Conservation (phyloP, 1,139 yeast genomes). For the Scheffersomyces quercinus region DNA sequence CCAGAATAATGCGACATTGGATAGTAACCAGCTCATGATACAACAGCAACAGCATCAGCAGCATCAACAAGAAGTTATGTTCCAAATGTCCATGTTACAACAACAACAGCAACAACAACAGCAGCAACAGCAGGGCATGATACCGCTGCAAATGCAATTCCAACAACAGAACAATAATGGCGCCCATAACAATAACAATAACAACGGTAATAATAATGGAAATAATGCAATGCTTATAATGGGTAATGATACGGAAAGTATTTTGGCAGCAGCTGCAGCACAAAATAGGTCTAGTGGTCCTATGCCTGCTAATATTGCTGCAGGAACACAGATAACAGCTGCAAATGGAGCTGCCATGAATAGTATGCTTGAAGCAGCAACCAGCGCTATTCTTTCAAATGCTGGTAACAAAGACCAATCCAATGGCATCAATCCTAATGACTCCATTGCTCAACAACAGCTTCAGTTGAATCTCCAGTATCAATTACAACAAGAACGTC, state of each 20-base stretch:
- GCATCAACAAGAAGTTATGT: conserved; percentile 10
- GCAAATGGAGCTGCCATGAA: not conserved
- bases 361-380: conserved; percentile 1
- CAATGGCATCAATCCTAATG: not conserved
- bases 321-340: too few relatives aligned
- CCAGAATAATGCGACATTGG: conserved; percentile 6
- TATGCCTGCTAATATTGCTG: too few relatives aligned
- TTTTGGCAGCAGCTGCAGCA: too few relatives aligned
- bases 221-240: not conserved
- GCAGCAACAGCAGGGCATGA: not conserved
- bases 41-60: conserved; percentile 12
- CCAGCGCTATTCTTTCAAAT: not conserved
- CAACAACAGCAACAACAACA: conserved; percentile 8
- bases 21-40: not conserved
- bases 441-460: conserved; percentile 9
- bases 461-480: conserved; percentile 11
- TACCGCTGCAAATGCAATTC: not conserved
- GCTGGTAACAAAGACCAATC: conserved; percentile 5
- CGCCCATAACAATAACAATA: conserved; percentile 1
- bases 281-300: too few relatives aligned
- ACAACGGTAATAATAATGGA: not conserved
- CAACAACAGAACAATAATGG: not conserved
- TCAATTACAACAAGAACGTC: conserved; percentile 15
- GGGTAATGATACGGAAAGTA: not conserved
- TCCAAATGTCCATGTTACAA: conserved; percentile 8